A percentile compares a stretch with the other conserved stretches of the same genome.
Evolutionary conservation across 2,329 filamentous ascomycete genomes (phyloP).

Genomic region (Chaetomiaceae sp.): DNA sequence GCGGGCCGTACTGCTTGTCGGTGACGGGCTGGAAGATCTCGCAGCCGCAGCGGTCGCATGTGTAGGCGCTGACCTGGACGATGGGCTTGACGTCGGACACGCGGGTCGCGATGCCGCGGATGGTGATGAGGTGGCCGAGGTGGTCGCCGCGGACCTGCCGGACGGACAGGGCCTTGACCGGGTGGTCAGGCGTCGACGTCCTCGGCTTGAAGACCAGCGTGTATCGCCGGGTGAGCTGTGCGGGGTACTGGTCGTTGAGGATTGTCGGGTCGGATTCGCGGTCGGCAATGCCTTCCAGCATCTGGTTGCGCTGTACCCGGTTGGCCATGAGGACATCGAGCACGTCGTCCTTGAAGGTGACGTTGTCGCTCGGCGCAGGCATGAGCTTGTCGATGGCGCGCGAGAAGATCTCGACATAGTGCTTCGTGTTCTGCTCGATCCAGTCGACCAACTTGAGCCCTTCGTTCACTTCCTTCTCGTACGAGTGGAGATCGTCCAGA

Average conservation of each 20-base stretch:
- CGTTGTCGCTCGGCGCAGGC: constrained; percentile 71
- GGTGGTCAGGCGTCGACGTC: constrained; percentile 63
- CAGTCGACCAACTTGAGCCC: constrained; percentile 73
- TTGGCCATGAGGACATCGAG: constrained; percentile 95
- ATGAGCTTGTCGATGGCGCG: constrained; percentile 82
- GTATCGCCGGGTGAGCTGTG: constrained; percentile 88
- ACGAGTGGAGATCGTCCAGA: constrained; percentile 80
- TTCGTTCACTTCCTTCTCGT: constrained; percentile 66
- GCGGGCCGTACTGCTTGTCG: constrained; percentile 83
- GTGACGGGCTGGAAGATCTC: constrained; percentile 97
- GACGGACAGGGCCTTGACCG: constrained; percentile 71
- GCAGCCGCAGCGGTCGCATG: constrained; percentile 91
- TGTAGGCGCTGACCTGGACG: constrained; percentile 97
- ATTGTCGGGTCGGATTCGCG: constrained; percentile 59
- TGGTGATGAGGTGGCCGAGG: constrained; percentile 86
- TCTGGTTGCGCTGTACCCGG: constrained; percentile 79
- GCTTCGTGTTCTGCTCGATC: constrained; percentile 86
- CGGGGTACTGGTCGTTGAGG: constrained; percentile 76
- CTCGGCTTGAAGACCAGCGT: constrained; percentile 94
- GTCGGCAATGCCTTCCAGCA: constrained; percentile 63
- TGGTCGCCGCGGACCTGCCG: constrained; percentile 90
- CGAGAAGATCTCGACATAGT: constrained; percentile 90
- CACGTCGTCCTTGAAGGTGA: constrained; percentile 95
- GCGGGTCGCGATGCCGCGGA: constrained; percentile 88
- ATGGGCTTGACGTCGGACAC: constrained; percentile 97